These are phyloP conservation scores for Apiotrichum domesticum DNA, from an alignment of 1,284 basidiomycete species.

Conservation along the genomic window DNA sequence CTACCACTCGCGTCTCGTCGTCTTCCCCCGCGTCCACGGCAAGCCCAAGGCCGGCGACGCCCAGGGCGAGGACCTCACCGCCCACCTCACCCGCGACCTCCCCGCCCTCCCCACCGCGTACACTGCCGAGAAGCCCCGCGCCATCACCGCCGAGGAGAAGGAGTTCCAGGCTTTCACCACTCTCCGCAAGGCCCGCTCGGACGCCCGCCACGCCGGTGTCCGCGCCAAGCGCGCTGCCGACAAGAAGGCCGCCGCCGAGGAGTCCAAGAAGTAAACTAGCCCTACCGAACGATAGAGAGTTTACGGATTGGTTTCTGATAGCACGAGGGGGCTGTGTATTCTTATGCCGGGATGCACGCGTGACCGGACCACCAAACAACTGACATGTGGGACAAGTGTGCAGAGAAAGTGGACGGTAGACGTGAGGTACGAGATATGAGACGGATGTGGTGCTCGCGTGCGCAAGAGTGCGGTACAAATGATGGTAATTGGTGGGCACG, in stretches of 20 bases:
- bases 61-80: conserved; percentile 78
- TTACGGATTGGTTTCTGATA: conserved; percentile 14
- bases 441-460: neutral
- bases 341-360: conserved; percentile 23
- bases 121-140: conserved; percentile 77
- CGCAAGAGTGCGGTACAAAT: no score
- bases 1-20: conserved; percentile 70
- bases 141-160: conserved; percentile 89
- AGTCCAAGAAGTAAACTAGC: conserved; percentile 32
- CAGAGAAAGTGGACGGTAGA: neutral
- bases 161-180: conserved; percentile 81
- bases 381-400: neutral
- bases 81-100: conserved; percentile 66
- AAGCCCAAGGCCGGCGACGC: conserved; percentile 96
- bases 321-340: conserved; percentile 19
- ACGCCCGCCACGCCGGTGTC: conserved; percentile 76
- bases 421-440: no score
- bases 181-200: conserved; percentile 80
- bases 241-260: conserved; percentile 47
- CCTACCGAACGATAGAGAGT: neutral
- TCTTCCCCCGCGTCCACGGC: conserved; percentile 93
- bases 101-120: conserved; percentile 65
- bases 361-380: conserved; percentile 12
- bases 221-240: conserved; percentile 61
- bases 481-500: no score